Conservation (phyloP, 192 early-diverging fungal genomes). For the Diversispora epigaea region DNA sequence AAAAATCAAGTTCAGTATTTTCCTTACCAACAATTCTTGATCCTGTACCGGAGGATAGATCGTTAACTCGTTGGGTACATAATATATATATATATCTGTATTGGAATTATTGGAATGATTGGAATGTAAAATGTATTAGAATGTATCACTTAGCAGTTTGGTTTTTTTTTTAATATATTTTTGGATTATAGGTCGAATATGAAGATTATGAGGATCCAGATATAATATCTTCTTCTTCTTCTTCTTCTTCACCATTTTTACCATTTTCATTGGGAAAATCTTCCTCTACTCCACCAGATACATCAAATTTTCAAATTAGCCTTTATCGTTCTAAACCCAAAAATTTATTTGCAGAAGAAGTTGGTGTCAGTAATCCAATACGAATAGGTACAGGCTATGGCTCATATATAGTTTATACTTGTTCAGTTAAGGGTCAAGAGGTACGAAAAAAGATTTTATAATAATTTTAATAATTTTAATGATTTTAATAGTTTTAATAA, state of each 20-base stretch:
- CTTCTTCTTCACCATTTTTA: background rate
- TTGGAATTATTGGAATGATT: too few species aligned
- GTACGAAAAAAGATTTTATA: slow-evolving; percentile 10
- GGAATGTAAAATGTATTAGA: too few species aligned
- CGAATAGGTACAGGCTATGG: slow-evolving; percentile 46
- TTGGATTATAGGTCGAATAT: background rate
- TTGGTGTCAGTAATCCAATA: slow-evolving; percentile 43
- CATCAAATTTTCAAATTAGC: slow-evolving; percentile 16
- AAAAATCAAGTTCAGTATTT: background rate
- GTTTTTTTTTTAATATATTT: background rate
- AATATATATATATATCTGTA: background rate
- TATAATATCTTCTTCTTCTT: background rate
- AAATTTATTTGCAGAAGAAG: slow-evolving; percentile 40
- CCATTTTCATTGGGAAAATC: too few species aligned
- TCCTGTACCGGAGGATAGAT: slow-evolving; percentile 7
- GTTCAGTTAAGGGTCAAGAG: slow-evolving; percentile 42
- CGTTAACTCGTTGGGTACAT: background rate
- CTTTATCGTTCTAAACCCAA: background rate
- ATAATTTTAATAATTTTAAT: background rate
- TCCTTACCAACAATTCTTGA: background rate
- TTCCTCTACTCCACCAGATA: background rate
- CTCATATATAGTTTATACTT: slow-evolving; percentile 47
- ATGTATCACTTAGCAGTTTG: too few species aligned
- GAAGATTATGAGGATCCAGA: slow-evolving; percentile 15
- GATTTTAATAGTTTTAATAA: background rate